A percentile compares a stretch with the other conserved stretches of the same genome.
Conservation (phyloP, 2,329 filamentous ascomycete species). For the Sclerotinia nivalis region DNA sequence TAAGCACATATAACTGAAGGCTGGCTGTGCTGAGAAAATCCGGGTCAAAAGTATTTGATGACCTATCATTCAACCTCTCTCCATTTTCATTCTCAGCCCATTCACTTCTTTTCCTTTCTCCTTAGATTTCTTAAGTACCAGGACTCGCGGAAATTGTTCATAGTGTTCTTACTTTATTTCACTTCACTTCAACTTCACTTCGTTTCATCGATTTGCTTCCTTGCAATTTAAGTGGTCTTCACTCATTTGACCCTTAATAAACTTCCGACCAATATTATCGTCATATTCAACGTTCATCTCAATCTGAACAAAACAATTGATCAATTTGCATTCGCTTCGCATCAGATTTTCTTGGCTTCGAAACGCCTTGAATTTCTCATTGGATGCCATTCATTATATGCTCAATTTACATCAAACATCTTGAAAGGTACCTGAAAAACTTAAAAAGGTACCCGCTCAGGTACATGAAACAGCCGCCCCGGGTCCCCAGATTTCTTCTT, state of each 20-base stretch:
- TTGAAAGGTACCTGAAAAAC: too few species aligned
- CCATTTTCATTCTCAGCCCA: not conserved
- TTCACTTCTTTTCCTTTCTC: not conserved
- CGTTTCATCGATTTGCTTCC: not conserved
- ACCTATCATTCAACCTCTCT: not conserved
- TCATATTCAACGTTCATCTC: not conserved
- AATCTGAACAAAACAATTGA: not conserved
- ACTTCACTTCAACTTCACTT: too few species aligned
- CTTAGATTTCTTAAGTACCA: not conserved
- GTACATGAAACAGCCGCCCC: slow-evolving; percentile 6
- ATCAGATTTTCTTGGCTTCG: not conserved
- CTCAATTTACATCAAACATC: not conserved
- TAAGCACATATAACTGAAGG: not conserved
- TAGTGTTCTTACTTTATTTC: not conserved
- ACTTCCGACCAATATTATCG: not conserved
- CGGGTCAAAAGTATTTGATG: not conserved
- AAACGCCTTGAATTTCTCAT: not conserved
- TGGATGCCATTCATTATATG: not conserved
- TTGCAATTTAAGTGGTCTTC: not conserved
- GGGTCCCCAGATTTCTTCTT: not conserved
- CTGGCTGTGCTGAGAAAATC: not conserved
- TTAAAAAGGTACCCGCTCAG: not conserved
- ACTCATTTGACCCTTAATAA: not conserved
- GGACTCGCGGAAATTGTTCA: not conserved
- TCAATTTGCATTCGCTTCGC: not conserved